A percentile compares a stretch with the other conserved stretches of the same genome.
Evolutionary conservation across 345 rosid genomes (phyloP).

Genomic region (Citrus mangshanensis): DNA sequence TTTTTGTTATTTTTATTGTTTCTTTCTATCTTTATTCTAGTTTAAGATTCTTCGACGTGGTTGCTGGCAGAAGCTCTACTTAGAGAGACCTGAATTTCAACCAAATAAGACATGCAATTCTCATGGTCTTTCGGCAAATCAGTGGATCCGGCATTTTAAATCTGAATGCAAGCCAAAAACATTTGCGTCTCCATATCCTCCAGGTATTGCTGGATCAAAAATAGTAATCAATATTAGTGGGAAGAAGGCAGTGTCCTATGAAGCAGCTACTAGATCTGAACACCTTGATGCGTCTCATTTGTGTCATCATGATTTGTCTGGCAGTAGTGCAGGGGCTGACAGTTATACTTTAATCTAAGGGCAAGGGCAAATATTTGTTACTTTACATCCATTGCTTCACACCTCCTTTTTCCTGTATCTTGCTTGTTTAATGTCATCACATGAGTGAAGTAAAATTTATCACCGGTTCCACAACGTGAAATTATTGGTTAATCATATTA

Average conservation of each 20-base stretch:
- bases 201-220: conserved; percentile 21
- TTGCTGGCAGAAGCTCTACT: conserved; percentile 57
- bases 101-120: conserved; percentile 23
- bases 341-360: not conserved
- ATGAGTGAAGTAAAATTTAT: not conserved
- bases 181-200: conserved; percentile 8
- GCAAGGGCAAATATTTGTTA: not conserved
- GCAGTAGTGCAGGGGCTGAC: conserved; percentile 39
- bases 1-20: conserved; percentile 7
- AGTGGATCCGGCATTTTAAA: conserved; percentile 67
- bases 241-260: conserved; percentile 31
- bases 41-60: conserved; percentile 74
- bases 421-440: conserved; percentile 1
- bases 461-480: not conserved
- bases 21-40: conserved; percentile 27
- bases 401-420: not conserved
- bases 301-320: conserved; percentile 25
- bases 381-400: not conserved
- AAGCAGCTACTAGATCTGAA: conserved; percentile 27
- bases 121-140: conserved; percentile 38
- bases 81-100: conserved; percentile 43
- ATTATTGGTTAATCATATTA: not conserved
- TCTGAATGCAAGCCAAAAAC: conserved; percentile 23
- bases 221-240: conserved; percentile 25
- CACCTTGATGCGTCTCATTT: conserved; percentile 17